A percentile compares a stretch with the other conserved stretches of the same genome.
These are phyloP conservation scores for Pulveroboletus ravenelii DNA, from an alignment of 768 basidiomycete species.

Conservation along the genomic window DNA sequence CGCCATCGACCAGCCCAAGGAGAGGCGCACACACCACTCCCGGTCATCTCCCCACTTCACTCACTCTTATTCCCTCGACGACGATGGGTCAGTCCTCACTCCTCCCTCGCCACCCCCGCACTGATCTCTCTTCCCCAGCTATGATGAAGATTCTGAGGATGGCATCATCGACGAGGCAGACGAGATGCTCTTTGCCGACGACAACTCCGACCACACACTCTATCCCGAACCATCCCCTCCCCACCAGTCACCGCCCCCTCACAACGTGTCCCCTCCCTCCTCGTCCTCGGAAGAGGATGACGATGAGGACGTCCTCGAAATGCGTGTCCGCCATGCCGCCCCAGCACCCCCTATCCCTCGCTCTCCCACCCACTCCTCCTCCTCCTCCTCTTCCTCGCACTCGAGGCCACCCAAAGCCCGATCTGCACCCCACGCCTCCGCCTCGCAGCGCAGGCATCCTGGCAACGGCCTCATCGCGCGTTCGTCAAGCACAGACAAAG, in stretches of 20 bases:
- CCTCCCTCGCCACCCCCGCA: neutral
- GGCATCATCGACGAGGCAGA: conserved; percentile 49
- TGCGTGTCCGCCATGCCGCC: conserved; percentile 40
- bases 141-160: conserved; percentile 67
- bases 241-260: conserved; percentile 21
- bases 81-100: conserved; percentile 54
- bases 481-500: conserved; percentile 36
- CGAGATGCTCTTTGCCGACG: conserved; percentile 27
- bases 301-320: conserved; percentile 59
- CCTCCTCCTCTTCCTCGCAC: conserved; percentile 19
- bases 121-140: conserved; percentile 35
- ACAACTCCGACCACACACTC: conserved; percentile 3
- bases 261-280: conserved; percentile 23
- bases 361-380: conserved; percentile 38
- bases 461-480: conserved; percentile 42
- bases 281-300: conserved; percentile 40
- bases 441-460: conserved; percentile 25
- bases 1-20: conserved; percentile 72
- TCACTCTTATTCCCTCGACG: conserved; percentile 35
- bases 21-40: conserved; percentile 18
- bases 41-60: conserved; percentile 20
- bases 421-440: conserved; percentile 19
- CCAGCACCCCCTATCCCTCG: conserved; percentile 25
- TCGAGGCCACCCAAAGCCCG: conserved; percentile 30
- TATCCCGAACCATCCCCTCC: conserved; percentile 20